Percentiles rank a stretch among this genome's conserved stretches.
phyloP scores from a whole-genome alignment of 2,329 filamentous ascomycete species.

The Botrytis medusae region DNA sequence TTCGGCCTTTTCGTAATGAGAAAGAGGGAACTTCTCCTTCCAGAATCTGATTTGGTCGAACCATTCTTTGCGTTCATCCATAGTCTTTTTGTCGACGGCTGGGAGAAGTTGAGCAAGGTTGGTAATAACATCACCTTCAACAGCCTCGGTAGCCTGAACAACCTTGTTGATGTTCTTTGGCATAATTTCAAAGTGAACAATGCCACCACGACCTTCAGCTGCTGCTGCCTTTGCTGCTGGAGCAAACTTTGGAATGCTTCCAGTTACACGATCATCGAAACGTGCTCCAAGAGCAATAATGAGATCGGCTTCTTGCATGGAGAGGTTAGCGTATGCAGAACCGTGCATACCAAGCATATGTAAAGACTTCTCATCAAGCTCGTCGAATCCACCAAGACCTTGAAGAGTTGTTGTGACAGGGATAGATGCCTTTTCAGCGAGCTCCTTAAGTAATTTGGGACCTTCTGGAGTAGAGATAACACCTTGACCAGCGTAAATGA shows the following conservation, averaged over 20 bases:
- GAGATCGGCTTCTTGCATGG: conserved; percentile 94
- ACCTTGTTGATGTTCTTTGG: conserved; percentile 99
- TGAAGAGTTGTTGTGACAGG: conserved; percentile 96
- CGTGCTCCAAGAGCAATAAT: conserved; percentile 92
- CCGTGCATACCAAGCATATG: conserved; percentile 99
- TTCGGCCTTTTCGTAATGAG: conserved; percentile 75
- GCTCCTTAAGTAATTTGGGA: conserved; percentile 73
- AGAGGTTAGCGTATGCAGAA: conserved; percentile 94
- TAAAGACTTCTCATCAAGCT: conserved; percentile 88
- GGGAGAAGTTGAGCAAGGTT: conserved; percentile 79
- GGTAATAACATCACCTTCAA: conserved; percentile 85
- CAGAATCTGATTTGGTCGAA: conserved; percentile 85
- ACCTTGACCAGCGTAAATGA: conserved; percentile 94
- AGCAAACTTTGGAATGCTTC: conserved; percentile 80
- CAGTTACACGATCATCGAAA: conserved; percentile 94
- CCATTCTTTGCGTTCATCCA: conserved; percentile 75
- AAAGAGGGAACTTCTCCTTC: conserved; percentile 89
- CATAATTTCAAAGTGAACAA: conserved; percentile 97
- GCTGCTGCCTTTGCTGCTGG: conserved; percentile 84
- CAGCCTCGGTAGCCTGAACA: conserved; percentile 90
- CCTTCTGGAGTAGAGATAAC: conserved; percentile 79
- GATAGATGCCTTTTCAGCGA: conserved; percentile 87
- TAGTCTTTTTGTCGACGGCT: conserved; percentile 60
- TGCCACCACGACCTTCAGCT: conserved; percentile 82
- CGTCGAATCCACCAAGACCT: conserved; percentile 88